Conservation (phyloP, 2,329 filamentous ascomycete species). For the Pseudogymnoascus sp. region DNA sequence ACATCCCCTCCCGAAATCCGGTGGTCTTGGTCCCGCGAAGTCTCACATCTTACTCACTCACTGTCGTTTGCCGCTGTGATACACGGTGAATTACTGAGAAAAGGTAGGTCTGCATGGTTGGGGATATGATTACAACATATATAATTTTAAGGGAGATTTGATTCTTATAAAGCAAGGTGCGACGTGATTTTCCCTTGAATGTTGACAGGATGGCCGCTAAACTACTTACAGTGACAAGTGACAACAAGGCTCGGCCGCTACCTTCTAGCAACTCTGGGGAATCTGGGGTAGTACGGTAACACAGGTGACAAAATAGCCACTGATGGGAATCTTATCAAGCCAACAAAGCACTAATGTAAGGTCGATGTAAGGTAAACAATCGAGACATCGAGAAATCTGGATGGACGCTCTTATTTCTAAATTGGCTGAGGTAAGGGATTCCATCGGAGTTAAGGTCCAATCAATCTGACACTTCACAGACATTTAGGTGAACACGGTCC, state of each 20-base stretch:
- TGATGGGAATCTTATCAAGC: neutral
- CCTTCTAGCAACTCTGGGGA: constrained; percentile 3
- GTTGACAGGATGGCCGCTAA: neutral
- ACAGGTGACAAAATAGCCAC: neutral
- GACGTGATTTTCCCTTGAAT: neutral
- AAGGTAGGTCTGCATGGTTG: neutral
- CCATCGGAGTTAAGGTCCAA: neutral
- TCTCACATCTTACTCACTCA: neutral
- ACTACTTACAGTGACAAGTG: constrained; percentile 7
- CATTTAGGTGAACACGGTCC: neutral
- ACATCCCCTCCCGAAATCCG: neutral
- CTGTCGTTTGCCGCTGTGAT: neutral
- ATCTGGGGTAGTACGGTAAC: neutral
- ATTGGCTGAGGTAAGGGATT: neutral
- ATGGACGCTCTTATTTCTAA: neutral
- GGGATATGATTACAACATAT: neutral
- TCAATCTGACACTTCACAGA: neutral
- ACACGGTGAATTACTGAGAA: neutral
- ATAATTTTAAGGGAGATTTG: neutral
- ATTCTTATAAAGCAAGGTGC: neutral
- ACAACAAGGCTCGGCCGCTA: constrained; percentile 2
- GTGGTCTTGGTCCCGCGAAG: neutral
- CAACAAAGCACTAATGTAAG: neutral
- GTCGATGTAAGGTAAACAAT: neutral
- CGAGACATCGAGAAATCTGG: neutral